phyloP scores from a whole-genome alignment of 768 basidiomycete genomes.

The Leccinum imitatum region DNA sequence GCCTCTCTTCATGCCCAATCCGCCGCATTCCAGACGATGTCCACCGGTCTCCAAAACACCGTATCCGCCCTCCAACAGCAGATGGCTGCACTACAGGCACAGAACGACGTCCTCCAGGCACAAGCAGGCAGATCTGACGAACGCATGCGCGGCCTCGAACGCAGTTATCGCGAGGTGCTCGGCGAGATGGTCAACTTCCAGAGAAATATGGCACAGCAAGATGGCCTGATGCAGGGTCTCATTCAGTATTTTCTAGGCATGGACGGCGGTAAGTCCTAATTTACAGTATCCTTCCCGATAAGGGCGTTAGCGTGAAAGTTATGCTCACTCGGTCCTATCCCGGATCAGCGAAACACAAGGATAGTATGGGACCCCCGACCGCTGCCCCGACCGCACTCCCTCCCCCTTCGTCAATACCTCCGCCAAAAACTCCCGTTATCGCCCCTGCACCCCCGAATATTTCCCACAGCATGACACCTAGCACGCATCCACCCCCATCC shows the following conservation, averaged over 20 bases:
- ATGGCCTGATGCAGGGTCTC: slow-evolving; percentile 76
- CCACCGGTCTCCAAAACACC: slow-evolving; percentile 25
- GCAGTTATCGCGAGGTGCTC: slow-evolving; percentile 66
- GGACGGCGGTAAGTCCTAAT: slow-evolving; percentile 50
- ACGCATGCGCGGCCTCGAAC: slow-evolving; percentile 57
- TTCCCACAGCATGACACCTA: slow-evolving; percentile 32
- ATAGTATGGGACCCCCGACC: slow-evolving; percentile 12
- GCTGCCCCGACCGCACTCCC: slow-evolving; percentile 14
- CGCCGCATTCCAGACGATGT: slow-evolving; percentile 32
- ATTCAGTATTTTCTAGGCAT: slow-evolving; percentile 78
- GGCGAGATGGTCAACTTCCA: slow-evolving; percentile 73
- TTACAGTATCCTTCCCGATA: not conserved
- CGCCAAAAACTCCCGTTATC: slow-evolving; percentile 21
- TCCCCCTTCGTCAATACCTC: slow-evolving; percentile 9
- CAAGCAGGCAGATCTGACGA: slow-evolving; percentile 41
- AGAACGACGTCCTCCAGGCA: slow-evolving; percentile 32
- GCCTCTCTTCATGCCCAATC: slow-evolving; percentile 37
- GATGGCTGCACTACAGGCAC: slow-evolving; percentile 25
- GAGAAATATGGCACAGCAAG: slow-evolving; percentile 78
- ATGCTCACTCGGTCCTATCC: slow-evolving; percentile 9
- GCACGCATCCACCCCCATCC: slow-evolving; percentile 31
- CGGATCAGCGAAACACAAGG: slow-evolving; percentile 25
- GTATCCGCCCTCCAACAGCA: slow-evolving; percentile 32
- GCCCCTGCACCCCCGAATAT: slow-evolving; percentile 14
- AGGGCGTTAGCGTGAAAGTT: not conserved